These are phyloP conservation scores for Tylopilus felleus DNA, from an alignment of 768 basidiomycete genomes.

Conservation along the genomic window DNA sequence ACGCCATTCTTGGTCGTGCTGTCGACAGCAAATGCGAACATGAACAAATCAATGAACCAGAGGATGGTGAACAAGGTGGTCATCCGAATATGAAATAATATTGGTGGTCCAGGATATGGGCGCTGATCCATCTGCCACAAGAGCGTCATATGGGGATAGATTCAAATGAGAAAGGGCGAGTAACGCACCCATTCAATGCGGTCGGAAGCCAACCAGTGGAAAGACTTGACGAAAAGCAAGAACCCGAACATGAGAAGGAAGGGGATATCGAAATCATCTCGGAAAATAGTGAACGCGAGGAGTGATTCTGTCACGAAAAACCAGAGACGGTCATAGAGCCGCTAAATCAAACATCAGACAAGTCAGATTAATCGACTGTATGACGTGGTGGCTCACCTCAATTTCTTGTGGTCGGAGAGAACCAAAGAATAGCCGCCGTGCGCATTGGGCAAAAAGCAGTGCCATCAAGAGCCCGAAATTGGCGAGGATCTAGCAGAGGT, in stretches of 20 bases:
- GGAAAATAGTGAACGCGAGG: constrained; percentile 94
- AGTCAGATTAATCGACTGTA: not conserved
- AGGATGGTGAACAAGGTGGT: constrained; percentile 68
- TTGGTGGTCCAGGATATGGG: constrained; percentile 79
- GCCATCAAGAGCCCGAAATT: constrained; percentile 85
- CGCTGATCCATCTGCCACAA: constrained; percentile 93
- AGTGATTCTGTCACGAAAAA: constrained; percentile 97
- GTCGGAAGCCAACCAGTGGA: constrained; percentile 96
- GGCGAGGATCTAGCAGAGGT: constrained; percentile 64
- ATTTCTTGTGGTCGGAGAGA: constrained; percentile 82
- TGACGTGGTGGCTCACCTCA: constrained; percentile 56
- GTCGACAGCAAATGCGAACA: constrained; percentile 80
- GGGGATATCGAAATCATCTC: constrained; percentile 89
- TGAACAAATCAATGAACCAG: constrained; percentile 67
- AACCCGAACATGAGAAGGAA: constrained; percentile 95
- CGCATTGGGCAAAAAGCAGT: constrained; percentile 67
- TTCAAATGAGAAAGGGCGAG: not conserved
- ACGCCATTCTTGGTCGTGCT: constrained; percentile 76
- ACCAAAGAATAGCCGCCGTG: constrained; percentile 92
- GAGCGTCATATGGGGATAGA: constrained; percentile 3
- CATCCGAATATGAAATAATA: constrained; percentile 85
- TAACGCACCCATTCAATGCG: constrained; percentile 89
- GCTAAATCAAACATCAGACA: constrained; percentile 45
- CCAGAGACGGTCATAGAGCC: constrained; percentile 94
- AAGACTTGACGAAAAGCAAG: constrained; percentile 91